Evolutionary conservation across 805 yeast genomes (phyloP), one percentile per base, ranked within the genome.

Genomic region (Maudiozyma barnettii): DNA sequence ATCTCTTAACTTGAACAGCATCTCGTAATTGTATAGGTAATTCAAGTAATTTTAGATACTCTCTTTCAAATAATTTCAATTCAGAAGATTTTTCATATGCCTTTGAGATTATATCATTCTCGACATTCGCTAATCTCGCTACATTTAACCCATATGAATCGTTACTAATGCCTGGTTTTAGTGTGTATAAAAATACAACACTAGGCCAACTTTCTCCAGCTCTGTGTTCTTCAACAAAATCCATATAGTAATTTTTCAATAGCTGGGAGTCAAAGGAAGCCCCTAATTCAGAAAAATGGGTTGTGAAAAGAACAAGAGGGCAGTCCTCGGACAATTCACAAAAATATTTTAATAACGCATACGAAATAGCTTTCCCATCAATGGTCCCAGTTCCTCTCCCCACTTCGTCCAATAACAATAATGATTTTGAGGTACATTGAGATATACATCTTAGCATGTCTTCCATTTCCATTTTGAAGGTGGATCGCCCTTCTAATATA

Each of bases 391-490:
- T 89, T 10, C 96, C 97, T 61, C 99, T 77, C 3, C 99, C 99
- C 41, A 93, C 77, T 64, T 93, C 99, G 66, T 93, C 99, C 51
- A 93, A 83, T 20, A 93, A 80, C 44, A 93, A 80, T 48, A 93
- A 73, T 6, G 96, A 88, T 51, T 84, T 82, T 29, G 71, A 65
- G 0, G 93, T 81, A 1, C 95, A 90, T 7, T 85, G 78, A 50
- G 84, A 80, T 48, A 93, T 71, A 54, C 93, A 91, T 2, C 91
- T 79, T 0, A 96, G 82, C 45, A 96, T 87, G 59, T 93, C 99
- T 45, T 88, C 72, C 97, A 93, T 89, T 65, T 93, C 99, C 23
- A 95, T 86, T 86, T 86, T 85, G 59, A 90, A 89, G 0, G 96
- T 89, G 0, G 95, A 85, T 55, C 84, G 79, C 2, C 93, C 91